Base-by-base conservation (phyloP, 2,329 filamentous ascomycete species). In the Xylaria sp. region DNA sequence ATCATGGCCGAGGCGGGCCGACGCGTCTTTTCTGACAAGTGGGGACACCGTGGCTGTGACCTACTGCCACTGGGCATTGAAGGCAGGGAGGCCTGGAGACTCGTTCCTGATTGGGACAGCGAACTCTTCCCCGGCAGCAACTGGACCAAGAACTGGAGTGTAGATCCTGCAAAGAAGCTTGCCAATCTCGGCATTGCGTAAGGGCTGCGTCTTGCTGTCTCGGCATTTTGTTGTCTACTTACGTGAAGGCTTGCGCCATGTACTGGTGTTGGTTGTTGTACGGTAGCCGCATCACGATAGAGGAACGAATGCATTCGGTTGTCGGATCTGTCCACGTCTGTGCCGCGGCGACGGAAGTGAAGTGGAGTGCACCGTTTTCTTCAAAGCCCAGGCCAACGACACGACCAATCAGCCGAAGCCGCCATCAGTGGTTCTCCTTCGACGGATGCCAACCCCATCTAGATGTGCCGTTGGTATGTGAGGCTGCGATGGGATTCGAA, bases 41-140 rank as follows among this genome's bases (percentile, higher is more conserved):
- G 76, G 76, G 76, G 76, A 8, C 75, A 76, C 61, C 69, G 72
- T 16, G 75, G 74, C 47, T 77, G 76, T 61, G 71, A 74, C 51
- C 62, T 76, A 19, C 44, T 71, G 13, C 64, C 68, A 3, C 52
- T 71, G 10, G 71, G 69, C 2, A 67, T 75, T 39, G 65, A 66
- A 51, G 71, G 63, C 49, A 68, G 68, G 4, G 75, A 76, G 55
- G 71, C 69, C 5, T 76, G 75, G 75, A 61, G 57, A 52, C 67
- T 76, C 2, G 67, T 73, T 68, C 72, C 71, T 54, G 75, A 76
- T 54, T 76, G 73, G 73, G 70, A 73, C 51, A 58, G 65, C 10
- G 61, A 19, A 2, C 62, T 70, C 54, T 59, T 64, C 2, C 57
- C 66, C n/a, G 70, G 70, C 9, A 70, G 70, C 3, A 69, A 61